Evolutionary conservation across 208 protist genomes (phyloP), one percentile per base, ranked within the genome.

Genomic region (Leishmania major): DNA sequence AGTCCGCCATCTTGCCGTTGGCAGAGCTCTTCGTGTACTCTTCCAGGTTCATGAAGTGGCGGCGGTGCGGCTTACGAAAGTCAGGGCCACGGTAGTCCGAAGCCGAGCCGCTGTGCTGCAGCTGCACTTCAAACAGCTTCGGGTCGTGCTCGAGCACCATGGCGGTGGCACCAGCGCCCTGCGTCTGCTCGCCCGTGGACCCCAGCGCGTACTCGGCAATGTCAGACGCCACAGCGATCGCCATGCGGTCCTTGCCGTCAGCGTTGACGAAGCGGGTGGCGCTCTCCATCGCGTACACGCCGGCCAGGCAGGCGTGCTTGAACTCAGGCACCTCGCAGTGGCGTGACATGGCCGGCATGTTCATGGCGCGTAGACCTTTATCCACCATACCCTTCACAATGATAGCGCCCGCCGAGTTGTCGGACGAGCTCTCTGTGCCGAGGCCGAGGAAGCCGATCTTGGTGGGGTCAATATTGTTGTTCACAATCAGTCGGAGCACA

Each of bases 301-400:
- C 95, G 72, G 91, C 95, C 37, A 98, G 92, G 84, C 95, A 98
- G n/a, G 95, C 95, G 86, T 98, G 95, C 84, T 98, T 98, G 84
- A 98, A 98, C 89, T 98, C 93, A 53, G 95, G 95, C 78, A 98
- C 95, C 84, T 98, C 95, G 81, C 93, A 96, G 88, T 96, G 84
- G 76, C 93, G 93, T 35, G 93, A 95, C 74, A 98, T 78, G 60
- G 81, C 43, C 0, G 93, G 92, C 83, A 97, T 80, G 77, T 89
- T 89, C 60, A 98, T 86, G 45, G 92, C 87, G 10, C 78, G 80
- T 40, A 98, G 86, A 53, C 89, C 94, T 81, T 94, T 96, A 87
- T 98, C 94, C 19, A 98, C 86, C 95, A 98, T 98, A 13, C 95
- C 95, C 59, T 93, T 94, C 77, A 98, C 92, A 66, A 98, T 97